Evolutionary conservation across 139 green algal genomes (phyloP).

Genomic region (Gonium pectorale): DNA sequence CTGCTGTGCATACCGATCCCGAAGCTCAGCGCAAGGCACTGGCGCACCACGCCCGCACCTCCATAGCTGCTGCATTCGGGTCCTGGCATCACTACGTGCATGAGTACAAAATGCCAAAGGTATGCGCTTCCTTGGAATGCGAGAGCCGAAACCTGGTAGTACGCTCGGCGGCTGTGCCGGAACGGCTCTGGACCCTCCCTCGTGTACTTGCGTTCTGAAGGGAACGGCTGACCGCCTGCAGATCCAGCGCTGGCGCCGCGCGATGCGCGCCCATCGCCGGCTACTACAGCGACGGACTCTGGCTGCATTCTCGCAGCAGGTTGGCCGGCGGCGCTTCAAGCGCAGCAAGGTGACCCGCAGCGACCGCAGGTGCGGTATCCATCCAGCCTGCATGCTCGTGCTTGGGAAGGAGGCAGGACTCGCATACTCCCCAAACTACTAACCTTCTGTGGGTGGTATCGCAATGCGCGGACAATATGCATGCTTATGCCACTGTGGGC

Average conservation of each 20-base stretch:
- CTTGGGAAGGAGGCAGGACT: no score
- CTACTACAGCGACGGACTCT: not conserved
- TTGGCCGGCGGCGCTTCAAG: not conserved
- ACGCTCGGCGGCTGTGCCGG: no score
- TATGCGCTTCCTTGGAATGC: not conserved
- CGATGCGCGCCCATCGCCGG: not conserved
- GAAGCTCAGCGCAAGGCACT: not conserved
- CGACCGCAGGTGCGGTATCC: constrained; percentile 8
- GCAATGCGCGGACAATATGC: no score
- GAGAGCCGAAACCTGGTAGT: no score
- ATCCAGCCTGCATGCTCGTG: no score
- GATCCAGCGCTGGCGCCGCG: not conserved
- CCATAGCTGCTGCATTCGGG: not conserved
- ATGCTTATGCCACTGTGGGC: no score
- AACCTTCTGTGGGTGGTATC: no score
- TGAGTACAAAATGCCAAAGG: not conserved
- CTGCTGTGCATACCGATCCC: constrained; percentile 10
- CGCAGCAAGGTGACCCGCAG: not conserved
- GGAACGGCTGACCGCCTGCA: no score
- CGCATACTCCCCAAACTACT: no score
- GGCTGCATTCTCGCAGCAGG: constrained; percentile 3
- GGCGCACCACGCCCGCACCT: not conserved
- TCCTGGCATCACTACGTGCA: constrained; percentile 4
- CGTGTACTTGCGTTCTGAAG: no score
- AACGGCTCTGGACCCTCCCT: no score